Base-by-base conservation (phyloP, 2,329 filamentous ascomycete genomes). In the Pseudogymnoascus sp. region DNA sequence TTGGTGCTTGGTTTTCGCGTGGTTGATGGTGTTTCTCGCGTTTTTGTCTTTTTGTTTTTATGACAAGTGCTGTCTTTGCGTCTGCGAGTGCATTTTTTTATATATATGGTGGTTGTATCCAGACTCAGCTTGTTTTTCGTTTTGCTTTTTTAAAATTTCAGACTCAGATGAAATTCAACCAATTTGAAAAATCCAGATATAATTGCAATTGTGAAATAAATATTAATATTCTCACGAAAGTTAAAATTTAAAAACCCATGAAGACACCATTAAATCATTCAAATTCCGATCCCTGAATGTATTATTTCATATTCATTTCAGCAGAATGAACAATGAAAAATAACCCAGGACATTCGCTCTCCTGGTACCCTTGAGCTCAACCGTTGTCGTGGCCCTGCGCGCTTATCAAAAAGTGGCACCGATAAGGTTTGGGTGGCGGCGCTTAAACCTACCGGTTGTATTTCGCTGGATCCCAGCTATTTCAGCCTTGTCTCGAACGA, bases 401-500 rank as follows among this genome's bases (percentile, higher is more conserved):
- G 30, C 30, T 33, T 33, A 50, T 50, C 43, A 30, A 30, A 30
- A 50, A 18, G 43, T 30, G 43, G 43, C 43, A 50, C 43, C 25
- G 43, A 50, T 50, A 50, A 50, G 43, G 25, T 50, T 50, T 30
- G 25, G 22, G 43, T 50, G 43, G 43, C 8, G 43, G 43, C 43
- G 43, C 43, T 50, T 50, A 50, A 50, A 28, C 41, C 9, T 6
- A 6, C 5, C 14, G 22, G 14, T 47, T 28, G 41, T 28, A 47
- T 28, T 47, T 28, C 41, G 41, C 43, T 8, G n/a, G 25, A 53
- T 53, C 25, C 43, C 25, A 53, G 25, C n/a, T 53, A 53, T 53
- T 53, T 53, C 43, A 53, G 43, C 43, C 43, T 53, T 53, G 43
- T 53, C 43, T 7, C 14, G n/a, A 33, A 53, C 43, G 25, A 53